Base-by-base conservation (phyloP, 768 basidiomycete species). In the Pholiota microspora region DNA sequence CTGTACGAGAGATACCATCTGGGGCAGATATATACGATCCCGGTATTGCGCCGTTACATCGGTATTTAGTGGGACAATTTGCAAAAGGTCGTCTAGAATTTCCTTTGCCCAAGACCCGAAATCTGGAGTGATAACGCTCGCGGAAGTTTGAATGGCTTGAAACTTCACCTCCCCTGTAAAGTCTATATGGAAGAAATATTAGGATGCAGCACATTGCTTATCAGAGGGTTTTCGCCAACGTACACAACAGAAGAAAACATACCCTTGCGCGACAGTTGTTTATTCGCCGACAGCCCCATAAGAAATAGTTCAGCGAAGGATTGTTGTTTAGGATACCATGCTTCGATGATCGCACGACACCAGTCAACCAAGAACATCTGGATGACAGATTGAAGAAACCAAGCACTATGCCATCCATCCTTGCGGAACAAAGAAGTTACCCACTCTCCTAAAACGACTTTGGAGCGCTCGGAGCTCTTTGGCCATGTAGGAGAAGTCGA, bases 291-390 rank as follows among this genome's bases (percentile, higher is more conserved):
- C 21, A 65, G 46, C 27, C 58, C 56, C 7, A 59, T 27, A 49
- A 49, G 2, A 7, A 65, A 47, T 24, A 63, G 18, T 24, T 65
- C 64, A 12, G 59, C 49, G 32, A 65, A 65, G 15, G 56, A 57
- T 18, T 56, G 24, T 34, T 54, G 60, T 45, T 57, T 58, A 7
- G 64, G 64, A 38, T 63, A 65, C 58, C 24, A 59, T 12, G 54
- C 64, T 34, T 65, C 64, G 6, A 57, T 62, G 21, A 65, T 60
- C 0, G 54, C 53, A 2, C 44, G 49, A 49, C 60, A 61, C 62
- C 62, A 65, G 27, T 55, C 51, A 2, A 59, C 56, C 34, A 65
- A 49, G 50, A 60, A 65, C 3, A 65, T 49, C 35, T 61, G 51
- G 21, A 65, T 36, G 34, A 55, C 36, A 10, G 51, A 44, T 42